Conservation (phyloP, 1,284 basidiomycete genomes). For the Spongispora temasekensis region DNA sequence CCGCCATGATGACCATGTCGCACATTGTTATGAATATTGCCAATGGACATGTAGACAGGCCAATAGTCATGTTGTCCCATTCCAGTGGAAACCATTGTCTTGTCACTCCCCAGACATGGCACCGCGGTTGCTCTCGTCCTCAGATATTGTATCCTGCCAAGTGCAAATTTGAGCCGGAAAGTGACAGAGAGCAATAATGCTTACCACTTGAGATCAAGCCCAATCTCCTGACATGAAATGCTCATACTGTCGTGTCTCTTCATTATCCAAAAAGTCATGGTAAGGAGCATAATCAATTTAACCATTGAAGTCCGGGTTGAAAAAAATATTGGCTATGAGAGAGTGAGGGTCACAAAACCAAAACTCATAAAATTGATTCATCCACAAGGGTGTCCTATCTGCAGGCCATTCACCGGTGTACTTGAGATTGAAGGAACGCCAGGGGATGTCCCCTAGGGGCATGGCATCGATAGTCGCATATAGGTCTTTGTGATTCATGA, state of each 20-base stretch:
- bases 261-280: not conserved
- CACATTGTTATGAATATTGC: no score
- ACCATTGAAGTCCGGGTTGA: not conserved
- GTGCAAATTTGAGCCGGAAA: not conserved
- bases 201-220: not conserved
- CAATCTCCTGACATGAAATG: not conserved
- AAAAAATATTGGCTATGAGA: not conserved
- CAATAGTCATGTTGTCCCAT: no score
- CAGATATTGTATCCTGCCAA: not conserved
- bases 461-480: constrained; percentile 16
- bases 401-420: not conserved
- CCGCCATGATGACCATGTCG: no score
- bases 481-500: constrained; percentile 7
- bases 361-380: not conserved
- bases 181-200: not conserved
- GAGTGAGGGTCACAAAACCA: not conserved
- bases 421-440: not conserved
- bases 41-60: no score
- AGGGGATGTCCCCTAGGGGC: constrained; percentile 1
- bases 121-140: not conserved
- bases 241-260: not conserved
- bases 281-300: constrained; percentile 2
- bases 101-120: not conserved
- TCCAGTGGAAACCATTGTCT: no score
- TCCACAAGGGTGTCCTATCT: not conserved